Percentiles rank a stretch among this genome's conserved stretches.
These are phyloP conservation scores for Pseudotsuga menziesii DNA, from an alignment of 75 land plant genomes.

Conservation along the genomic window DNA sequence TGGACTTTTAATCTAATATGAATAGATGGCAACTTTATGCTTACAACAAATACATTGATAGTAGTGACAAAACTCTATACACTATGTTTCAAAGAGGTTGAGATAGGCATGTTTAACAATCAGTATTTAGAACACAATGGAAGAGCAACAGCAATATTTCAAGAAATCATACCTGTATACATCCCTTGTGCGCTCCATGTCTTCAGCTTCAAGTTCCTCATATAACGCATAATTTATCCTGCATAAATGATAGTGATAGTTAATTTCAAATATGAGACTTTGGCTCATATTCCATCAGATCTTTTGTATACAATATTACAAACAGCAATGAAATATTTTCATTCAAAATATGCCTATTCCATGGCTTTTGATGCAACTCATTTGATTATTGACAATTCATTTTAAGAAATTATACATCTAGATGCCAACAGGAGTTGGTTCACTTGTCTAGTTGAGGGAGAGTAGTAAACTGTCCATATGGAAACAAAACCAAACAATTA, in stretches of 20 bases:
- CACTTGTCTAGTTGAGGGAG: neutral
- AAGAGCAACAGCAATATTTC: neutral
- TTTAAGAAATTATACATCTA: neutral
- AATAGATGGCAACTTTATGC: neutral
- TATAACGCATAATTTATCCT: conserved; percentile 93
- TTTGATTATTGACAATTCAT: neutral
- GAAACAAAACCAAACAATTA: too few species aligned
- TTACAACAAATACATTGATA: neutral
- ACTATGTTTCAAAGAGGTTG: neutral
- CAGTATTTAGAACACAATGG: neutral
- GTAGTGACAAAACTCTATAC: neutral
- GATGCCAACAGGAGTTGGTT: neutral
- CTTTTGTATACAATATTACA: too few species aligned
- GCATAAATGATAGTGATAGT: neutral
- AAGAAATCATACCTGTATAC: conserved; percentile 59
- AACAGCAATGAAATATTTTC: neutral
- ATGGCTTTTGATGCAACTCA: too few species aligned
- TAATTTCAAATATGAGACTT: neutral
- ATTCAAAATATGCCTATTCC: too few species aligned
- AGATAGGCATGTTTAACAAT: neutral
- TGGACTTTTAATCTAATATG: neutral
- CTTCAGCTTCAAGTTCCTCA: conserved; percentile 91
- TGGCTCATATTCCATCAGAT: neutral
- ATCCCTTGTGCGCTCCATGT: conserved; percentile 65
- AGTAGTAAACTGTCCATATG: too few species aligned